Base-by-base conservation (phyloP, 2,329 filamentous ascomycete genomes). In the Alternaria gaisen region DNA sequence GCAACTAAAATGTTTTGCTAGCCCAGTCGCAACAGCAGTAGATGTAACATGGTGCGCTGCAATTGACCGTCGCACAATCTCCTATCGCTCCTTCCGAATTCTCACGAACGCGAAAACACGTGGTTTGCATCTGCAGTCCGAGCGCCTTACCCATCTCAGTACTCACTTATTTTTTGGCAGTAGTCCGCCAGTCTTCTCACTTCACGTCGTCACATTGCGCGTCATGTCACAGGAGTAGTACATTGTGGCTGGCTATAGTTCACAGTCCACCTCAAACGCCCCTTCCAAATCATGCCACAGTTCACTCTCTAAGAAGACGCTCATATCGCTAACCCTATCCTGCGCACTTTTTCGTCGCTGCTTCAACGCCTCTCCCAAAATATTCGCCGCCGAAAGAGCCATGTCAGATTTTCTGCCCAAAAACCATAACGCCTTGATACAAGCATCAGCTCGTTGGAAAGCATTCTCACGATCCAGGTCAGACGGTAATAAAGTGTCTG, bases 361-460 rank as follows among this genome's bases (percentile, higher is more conserved):
- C 50, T 71, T 72, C 56, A 81, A 65, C 5, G 69, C 74, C n/a
- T 72, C 72, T 3, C 76, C 74, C n/a, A 81, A 56, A 20, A 77
- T 74, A 2, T 72, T 76, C 26, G 80, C 80, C 10, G 79, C 79
- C 42, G 78, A 64, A 22, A 78, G 75, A 6, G 81, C 80, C 76
- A 82, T 86, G 63, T 87, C 85, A 3, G 84, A 86, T 68, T 87
- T 87, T 58, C 82, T 82, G 2, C 85, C 85, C 18, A 87, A 74
- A 54, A 83, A 83, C 80, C 84, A 85, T 26, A 88, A 75, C 3
- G 84, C 85, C 67, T 80, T 80, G 18, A 86, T 81, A 65, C 84
- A 87, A 50, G 81, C 77, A 53, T 84, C 80, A 55, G 81, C 83
- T 22, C 80, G 78, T 20, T 67, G 69, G 40, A 81, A 70, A 42